phyloP scores from a whole-genome alignment of 139 green algal genomes.

The Gonium pectorale region DNA sequence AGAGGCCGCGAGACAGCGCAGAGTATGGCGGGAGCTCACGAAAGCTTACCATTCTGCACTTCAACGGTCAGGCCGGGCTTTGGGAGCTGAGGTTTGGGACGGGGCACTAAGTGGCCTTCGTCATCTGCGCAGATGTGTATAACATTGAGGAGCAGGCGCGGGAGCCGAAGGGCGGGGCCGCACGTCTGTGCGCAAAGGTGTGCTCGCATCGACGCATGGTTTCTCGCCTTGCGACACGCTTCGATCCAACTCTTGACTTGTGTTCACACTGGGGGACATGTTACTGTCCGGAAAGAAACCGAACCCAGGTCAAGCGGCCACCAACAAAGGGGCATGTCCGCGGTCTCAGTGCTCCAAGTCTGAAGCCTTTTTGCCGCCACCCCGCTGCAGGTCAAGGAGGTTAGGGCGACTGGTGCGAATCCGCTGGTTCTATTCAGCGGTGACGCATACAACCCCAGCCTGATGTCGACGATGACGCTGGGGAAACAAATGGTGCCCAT shows the following conservation, averaged over 20 bases:
- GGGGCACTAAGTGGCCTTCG: no score
- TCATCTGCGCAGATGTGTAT: constrained; percentile 13
- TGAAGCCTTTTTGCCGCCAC: no score
- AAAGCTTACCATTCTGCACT: constrained; percentile 41
- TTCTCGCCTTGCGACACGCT: no score
- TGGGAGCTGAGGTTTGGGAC: no score
- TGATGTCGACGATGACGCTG: constrained; percentile 79
- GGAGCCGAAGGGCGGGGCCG: constrained; percentile 78
- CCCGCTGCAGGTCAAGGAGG: constrained; percentile 61
- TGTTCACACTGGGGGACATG: no score
- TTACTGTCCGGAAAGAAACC: no score
- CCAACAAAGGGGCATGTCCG: no score
- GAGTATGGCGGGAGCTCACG: background rate
- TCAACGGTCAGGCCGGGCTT: constrained; percentile 18
- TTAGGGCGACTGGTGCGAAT: constrained; percentile 22
- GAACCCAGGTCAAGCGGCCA: no score
- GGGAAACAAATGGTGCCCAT: constrained; percentile 86
- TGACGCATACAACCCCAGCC: constrained; percentile 79
- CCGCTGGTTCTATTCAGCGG: constrained; percentile 85
- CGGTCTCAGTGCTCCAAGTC: no score
- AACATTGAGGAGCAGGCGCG: constrained; percentile 34
- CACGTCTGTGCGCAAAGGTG: constrained; percentile 60
- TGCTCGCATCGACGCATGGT: no score
- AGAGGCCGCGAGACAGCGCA: background rate
- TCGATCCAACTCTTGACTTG: no score